These are phyloP conservation scores for Sodiomyces alkalinus DNA, from an alignment of 2,329 filamentous ascomycete genomes.

Conservation along the genomic window DNA sequence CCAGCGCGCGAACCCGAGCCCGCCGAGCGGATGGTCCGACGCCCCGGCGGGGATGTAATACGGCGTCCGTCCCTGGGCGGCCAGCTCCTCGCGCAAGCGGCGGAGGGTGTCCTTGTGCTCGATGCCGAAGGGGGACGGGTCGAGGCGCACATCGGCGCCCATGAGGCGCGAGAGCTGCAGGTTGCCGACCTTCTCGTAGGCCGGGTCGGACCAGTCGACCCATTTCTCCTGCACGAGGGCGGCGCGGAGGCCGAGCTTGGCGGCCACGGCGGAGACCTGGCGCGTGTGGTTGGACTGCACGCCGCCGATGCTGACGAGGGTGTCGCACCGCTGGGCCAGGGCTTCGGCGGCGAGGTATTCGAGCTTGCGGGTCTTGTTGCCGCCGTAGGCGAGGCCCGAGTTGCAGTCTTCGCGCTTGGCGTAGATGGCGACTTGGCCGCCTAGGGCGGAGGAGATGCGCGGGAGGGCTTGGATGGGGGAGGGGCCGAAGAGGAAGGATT, in stretches of 20 bases:
- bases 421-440: slow-evolving; percentile 45
- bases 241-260: slow-evolving; percentile 38
- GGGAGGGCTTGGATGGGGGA: slow-evolving; percentile 54
- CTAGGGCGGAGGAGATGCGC: slow-evolving; percentile 45
- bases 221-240: slow-evolving; percentile 52
- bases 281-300: slow-evolving; percentile 58
- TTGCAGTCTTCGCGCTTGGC: slow-evolving; percentile 62
- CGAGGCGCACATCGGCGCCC: slow-evolving; percentile 47
- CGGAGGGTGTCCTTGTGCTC: slow-evolving; percentile 49
- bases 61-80: slow-evolving; percentile 37
- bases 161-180: slow-evolving; percentile 55
- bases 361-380: slow-evolving; percentile 56
- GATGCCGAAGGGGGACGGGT: slow-evolving; percentile 48
- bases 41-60: slow-evolving; percentile 62
- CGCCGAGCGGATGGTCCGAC: slow-evolving; percentile 54
- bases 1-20: slow-evolving; percentile 56
- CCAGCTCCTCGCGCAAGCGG: slow-evolving; percentile 36
- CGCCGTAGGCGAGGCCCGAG: slow-evolving; percentile 50
- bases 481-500: slow-evolving; percentile 48
- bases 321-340: slow-evolving; percentile 38
- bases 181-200: slow-evolving; percentile 52
- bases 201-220: slow-evolving; percentile 45
- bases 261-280: slow-evolving; percentile 47
- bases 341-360: slow-evolving; percentile 56
- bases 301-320: slow-evolving; percentile 51